phyloP scores from a whole-genome alignment of 176 grass and related monocot species.

The Puccinellia tenuiflora region DNA sequence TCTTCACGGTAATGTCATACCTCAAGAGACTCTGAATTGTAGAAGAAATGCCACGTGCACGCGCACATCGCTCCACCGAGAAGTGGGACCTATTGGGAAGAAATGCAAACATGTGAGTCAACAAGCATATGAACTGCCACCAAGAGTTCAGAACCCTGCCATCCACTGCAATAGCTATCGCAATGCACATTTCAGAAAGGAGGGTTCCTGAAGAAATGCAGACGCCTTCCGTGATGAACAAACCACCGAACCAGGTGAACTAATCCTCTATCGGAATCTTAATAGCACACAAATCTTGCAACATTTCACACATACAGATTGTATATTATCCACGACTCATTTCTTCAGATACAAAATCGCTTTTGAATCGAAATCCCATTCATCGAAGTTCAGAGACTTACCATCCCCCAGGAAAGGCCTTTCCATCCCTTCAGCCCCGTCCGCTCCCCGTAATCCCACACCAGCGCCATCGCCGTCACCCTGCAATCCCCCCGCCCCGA shows the following conservation, averaged over 20 bases:
- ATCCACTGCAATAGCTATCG: background rate
- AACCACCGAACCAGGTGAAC: background rate
- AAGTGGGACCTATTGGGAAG: constrained; percentile 64
- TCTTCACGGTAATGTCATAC: constrained; percentile 26
- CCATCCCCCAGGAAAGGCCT: constrained; percentile 96
- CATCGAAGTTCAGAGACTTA: constrained; percentile 26
- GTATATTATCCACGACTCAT: background rate
- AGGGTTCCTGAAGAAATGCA: background rate
- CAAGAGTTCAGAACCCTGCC: background rate
- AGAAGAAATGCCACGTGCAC: constrained; percentile 99
- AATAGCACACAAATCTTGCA: background rate
- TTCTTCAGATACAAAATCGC: background rate
- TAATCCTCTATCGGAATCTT: background rate
- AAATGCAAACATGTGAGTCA: constrained; percentile 19
- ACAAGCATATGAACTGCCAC: background rate
- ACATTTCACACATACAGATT: background rate
- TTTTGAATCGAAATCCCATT: background rate
- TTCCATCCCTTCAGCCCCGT: constrained; percentile 76
- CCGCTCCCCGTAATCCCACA: constrained; percentile 85
- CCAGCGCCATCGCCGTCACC: constrained; percentile 82
- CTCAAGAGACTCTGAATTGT: constrained; percentile 85
- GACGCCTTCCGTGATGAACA: too few species aligned
- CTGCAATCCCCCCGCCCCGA: constrained; percentile 31
- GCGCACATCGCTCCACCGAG: constrained; percentile 94
- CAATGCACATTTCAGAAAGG: background rate